phyloP scores from a whole-genome alignment of 1,139 yeast genomes.

The Candida tropicalis region DNA sequence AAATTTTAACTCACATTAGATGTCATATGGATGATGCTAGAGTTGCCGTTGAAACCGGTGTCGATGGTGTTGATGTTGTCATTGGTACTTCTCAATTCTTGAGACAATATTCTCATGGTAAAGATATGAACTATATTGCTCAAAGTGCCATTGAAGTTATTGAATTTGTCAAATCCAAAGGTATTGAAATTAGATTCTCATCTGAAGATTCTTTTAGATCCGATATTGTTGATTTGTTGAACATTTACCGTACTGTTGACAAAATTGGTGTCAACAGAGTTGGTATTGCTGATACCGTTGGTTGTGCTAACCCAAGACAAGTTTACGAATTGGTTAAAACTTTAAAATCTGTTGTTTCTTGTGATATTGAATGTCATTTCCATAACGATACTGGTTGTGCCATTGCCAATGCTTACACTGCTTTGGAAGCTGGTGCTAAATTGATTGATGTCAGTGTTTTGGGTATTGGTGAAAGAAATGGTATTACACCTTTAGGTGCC shows the following conservation, averaged over 20 bases:
- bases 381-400: conserved; percentile 99
- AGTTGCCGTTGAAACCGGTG: conserved; percentile 97
- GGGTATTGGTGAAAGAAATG: conserved; percentile 99
- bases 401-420: conserved; percentile 97
- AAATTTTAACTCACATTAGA: conserved; percentile 88
- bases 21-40: conserved; percentile 99
- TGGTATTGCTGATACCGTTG: conserved; percentile 99
- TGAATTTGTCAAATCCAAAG: conserved; percentile 95
- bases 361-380: conserved; percentile 99
- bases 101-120: conserved; percentile 95
- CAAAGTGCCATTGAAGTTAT: conserved; percentile 95
- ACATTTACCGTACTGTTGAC: conserved; percentile 95
- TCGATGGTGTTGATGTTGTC: conserved; percentile 98
- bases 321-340: conserved; percentile 96
- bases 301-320: conserved; percentile 99
- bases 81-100: conserved; percentile 96
- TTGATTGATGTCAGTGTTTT: conserved; percentile 93
- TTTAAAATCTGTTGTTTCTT: conserved; percentile 87
- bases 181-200: conserved; percentile 94
- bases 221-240: conserved; percentile 90
- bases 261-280: conserved; percentile 98
- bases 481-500: conserved; percentile 97
- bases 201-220: conserved; percentile 98
- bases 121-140: conserved; percentile 98
- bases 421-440: conserved; percentile 96